These are phyloP conservation scores for Polychaeton citri DNA, from an alignment of 2,329 filamentous ascomycete genomes.

Conservation along the genomic window DNA sequence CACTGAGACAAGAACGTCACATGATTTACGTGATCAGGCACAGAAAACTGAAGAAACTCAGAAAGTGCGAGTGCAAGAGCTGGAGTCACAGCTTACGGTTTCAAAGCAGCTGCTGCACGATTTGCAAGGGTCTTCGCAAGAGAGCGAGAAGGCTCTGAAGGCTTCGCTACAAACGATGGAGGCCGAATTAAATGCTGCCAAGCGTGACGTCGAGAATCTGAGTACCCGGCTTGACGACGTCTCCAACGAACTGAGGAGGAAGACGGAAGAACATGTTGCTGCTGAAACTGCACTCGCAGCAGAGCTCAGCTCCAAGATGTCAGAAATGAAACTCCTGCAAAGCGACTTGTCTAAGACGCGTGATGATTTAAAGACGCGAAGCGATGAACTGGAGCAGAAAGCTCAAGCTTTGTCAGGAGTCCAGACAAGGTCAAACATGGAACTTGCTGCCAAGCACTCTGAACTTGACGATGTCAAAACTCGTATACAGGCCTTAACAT, in stretches of 20 bases:
- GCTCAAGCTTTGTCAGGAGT: neutral
- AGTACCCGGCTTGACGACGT: neutral
- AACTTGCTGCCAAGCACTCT: neutral
- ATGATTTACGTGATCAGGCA: conserved; percentile 4
- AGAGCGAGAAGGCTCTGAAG: neutral
- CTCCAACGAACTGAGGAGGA: neutral
- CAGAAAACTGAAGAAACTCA: conserved; percentile 5
- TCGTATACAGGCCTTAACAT: neutral
- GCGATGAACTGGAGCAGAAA: neutral
- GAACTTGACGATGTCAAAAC: neutral
- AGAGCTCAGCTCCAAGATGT: neutral
- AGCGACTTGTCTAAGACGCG: neutral
- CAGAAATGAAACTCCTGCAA: neutral
- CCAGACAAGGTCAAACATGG: neutral
- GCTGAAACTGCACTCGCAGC: neutral
- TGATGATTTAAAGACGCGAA: neutral
- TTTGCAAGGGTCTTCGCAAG: neutral
- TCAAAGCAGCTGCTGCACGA: neutral
- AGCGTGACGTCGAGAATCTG: neutral
- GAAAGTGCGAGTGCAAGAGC: conserved; percentile 1
- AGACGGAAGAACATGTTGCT: neutral
- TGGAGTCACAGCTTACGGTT: conserved; percentile 2
- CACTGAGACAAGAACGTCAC: conserved; percentile 5
- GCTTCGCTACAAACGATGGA: neutral
- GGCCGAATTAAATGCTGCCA: neutral